Conservation (phyloP, 495 filamentous ascomycete genomes). For the Penicillium mononematosum region DNA sequence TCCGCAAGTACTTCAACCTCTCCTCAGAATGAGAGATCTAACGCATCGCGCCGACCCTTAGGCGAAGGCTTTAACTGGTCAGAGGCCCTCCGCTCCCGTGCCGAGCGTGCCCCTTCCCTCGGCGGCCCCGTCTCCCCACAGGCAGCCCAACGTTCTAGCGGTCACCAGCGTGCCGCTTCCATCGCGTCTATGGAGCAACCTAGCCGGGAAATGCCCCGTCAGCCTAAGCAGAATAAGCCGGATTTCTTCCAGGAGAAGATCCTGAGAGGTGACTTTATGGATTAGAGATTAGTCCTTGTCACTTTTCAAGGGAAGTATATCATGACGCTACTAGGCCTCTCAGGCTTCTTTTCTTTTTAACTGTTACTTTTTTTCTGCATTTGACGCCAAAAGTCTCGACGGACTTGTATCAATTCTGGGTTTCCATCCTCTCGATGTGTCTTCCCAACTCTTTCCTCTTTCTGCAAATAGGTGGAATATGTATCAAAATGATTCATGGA, state of each 20-base stretch:
- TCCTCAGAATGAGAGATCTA: conserved; percentile 47
- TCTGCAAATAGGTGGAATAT: background rate
- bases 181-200: conserved; percentile 68
- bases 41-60: conserved; percentile 55
- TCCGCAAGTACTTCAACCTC: conserved; percentile 42
- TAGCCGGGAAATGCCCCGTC: conserved; percentile 64
- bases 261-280: conserved; percentile 97
- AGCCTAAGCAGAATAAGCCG: conserved; percentile 67
- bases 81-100: conserved; percentile 85
- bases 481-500: conserved; percentile 8
- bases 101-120: conserved; percentile 73
- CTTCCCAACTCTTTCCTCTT: conserved; percentile 3
- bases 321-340: background rate
- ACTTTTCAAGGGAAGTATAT: conserved; percentile 4
- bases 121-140: conserved; percentile 45
- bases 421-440: conserved; percentile 2
- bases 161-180: conserved; percentile 56
- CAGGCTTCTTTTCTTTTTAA: background rate
- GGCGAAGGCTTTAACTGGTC: conserved; percentile 94
- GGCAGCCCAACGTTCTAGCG: conserved; percentile 26
- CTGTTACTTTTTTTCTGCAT: background rate
- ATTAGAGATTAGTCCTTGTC: conserved; percentile 48
- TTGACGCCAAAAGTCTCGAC: background rate
- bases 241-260: conserved; percentile 96
- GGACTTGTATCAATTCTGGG: background rate